phyloP scores from a whole-genome alignment of 1,284 basidiomycete species.

The Sphagnurus paluster region DNA sequence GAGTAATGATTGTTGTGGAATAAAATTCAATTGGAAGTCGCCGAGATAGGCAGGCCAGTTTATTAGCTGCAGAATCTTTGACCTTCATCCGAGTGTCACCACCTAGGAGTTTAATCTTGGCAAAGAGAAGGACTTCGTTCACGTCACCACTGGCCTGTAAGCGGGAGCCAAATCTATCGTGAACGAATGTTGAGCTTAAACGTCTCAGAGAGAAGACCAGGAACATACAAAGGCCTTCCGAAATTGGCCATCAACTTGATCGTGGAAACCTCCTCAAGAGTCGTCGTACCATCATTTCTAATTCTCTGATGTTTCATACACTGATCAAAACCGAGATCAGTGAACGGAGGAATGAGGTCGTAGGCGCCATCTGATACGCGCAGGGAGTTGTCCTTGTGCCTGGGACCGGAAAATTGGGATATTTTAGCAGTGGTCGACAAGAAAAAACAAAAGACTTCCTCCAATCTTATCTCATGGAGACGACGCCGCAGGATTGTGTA shows the following conservation, averaged over 20 bases:
- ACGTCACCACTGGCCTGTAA: slow-evolving; percentile 10
- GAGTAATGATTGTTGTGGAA: slow-evolving; percentile 11
- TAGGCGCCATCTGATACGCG: slow-evolving; percentile 1
- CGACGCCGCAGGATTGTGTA: neutral
- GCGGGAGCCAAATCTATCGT: slow-evolving; percentile 19
- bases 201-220: neutral
- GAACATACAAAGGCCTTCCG: slow-evolving; percentile 28
- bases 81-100: neutral
- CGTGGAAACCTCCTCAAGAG: slow-evolving; percentile 7
- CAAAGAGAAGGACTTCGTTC: slow-evolving; percentile 20
- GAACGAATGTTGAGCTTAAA: neutral
- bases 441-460: slow-evolving; percentile 20
- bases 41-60: slow-evolving; percentile 27
- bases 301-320: slow-evolving; percentile 9
- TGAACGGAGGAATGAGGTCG: slow-evolving; percentile 15
- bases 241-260: slow-evolving; percentile 16
- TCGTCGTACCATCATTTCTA: no score
- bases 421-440: slow-evolving; percentile 23
- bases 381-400: slow-evolving; percentile 4
- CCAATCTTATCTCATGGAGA: neutral
- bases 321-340: slow-evolving; percentile 21
- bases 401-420: slow-evolving; percentile 9
- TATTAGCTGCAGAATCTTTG: slow-evolving; percentile 11
- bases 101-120: slow-evolving; percentile 22
- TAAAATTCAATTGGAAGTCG: slow-evolving; percentile 30